These are phyloP conservation scores for Castanea sativa DNA, from an alignment of 306 rosid genomes.

Conservation along the genomic window DNA sequence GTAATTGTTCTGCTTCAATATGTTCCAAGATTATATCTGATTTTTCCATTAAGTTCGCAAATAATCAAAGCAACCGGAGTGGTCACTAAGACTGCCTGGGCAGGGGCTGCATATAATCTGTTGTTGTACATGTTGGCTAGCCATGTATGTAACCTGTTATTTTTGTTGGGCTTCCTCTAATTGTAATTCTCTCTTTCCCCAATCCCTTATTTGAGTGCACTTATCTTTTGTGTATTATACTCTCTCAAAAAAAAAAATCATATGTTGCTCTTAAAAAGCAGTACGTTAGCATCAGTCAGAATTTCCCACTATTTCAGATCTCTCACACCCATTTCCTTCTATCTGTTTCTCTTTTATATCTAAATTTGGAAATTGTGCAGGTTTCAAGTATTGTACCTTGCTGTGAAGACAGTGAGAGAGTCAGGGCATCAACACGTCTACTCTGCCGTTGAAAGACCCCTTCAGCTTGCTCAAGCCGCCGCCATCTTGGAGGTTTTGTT, in stretches of 20 bases:
- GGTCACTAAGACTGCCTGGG: constrained; percentile 99
- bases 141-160: constrained; percentile 60
- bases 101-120: constrained; percentile 97
- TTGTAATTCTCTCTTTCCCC: not conserved
- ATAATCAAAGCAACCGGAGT: constrained; percentile 94
- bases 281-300: too few relatives aligned
- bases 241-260: too few relatives aligned
- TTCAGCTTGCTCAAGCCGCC: constrained; percentile 74
- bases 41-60: constrained; percentile 85
- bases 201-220: not conserved
- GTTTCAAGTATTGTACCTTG: constrained; percentile 61
- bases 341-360: not conserved
- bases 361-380: constrained; percentile 28
- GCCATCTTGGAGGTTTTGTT: constrained; percentile 67
- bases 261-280: too few relatives aligned
- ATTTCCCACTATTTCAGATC: too few relatives aligned
- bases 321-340: not conserved
- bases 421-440: constrained; percentile 66
- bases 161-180: not conserved
- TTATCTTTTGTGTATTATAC: too few relatives aligned
- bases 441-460: constrained; percentile 66
- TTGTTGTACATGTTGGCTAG: constrained; percentile 94
- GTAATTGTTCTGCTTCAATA: constrained; percentile 92
- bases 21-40: constrained; percentile 91
- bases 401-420: constrained; percentile 55